Evolutionary conservation across 768 basidiomycete species (phyloP).

Genomic region (Fomitopsis serialis): DNA sequence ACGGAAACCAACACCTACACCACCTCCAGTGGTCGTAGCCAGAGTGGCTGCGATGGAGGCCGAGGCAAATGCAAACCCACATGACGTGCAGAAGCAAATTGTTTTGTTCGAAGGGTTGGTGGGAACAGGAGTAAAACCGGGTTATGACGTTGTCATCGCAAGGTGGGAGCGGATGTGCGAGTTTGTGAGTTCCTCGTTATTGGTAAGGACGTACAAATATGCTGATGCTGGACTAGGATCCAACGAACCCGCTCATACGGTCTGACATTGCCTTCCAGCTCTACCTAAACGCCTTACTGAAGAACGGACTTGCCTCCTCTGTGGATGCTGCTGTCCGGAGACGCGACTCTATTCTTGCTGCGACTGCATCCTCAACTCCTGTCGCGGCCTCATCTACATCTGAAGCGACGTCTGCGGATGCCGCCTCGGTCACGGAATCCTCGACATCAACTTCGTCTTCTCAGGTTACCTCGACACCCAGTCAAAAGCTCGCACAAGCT

Average conservation of each 20-base stretch:
- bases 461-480: background rate
- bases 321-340: constrained; percentile 63
- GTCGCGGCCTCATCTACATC: constrained; percentile 13
- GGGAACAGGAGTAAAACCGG: constrained; percentile 59
- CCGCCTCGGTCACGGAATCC: background rate
- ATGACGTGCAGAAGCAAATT: constrained; percentile 66
- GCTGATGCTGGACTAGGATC: constrained; percentile 41
- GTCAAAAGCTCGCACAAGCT: constrained; percentile 4
- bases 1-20: constrained; percentile 37
- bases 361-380: constrained; percentile 8
- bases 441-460: constrained; percentile 1
- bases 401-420: constrained; percentile 1
- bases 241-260: constrained; percentile 60
- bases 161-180: constrained; percentile 83
- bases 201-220: background rate
- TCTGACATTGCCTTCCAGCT: constrained; percentile 70
- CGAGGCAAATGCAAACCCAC: constrained; percentile 68
- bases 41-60: constrained; percentile 71
- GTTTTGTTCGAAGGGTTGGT: constrained; percentile 62
- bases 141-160: constrained; percentile 65
- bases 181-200: constrained; percentile 51
- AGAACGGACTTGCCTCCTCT: constrained; percentile 48
- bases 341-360: constrained; percentile 57
- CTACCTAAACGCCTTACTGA: constrained; percentile 67
- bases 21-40: constrained; percentile 62